Evolutionary conservation across 129 eudicot genomes (phyloP), one percentile per base, ranked within the genome.

Genomic region (Artemisia argyi): DNA sequence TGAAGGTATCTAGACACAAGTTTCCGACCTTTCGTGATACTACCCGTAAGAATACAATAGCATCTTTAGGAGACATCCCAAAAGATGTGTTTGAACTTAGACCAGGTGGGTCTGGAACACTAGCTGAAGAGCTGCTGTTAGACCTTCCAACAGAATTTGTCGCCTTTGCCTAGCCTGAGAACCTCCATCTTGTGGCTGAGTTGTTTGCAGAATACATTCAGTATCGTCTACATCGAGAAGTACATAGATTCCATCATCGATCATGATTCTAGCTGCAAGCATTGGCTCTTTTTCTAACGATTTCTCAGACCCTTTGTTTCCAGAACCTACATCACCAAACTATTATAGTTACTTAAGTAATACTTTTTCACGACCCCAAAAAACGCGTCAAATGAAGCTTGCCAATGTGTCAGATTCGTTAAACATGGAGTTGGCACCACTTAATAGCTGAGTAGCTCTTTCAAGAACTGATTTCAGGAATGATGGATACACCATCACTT

Each of bases 151-250:
- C 5, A 89, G 84, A 51, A 87, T 75, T 69, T 86, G 88, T 70
- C 95, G 88, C 79, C 80, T 87, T 71, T 81, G 88, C 54, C 87
- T 83, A 26, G 91, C 86, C 69, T 83, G 86, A 73, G 79, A 67
- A 51, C 95, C 96, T 6, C 96, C 96, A 79, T 89, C 98, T 72
- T 82, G 95, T 39, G 91, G 89, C 49, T 88, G 92, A 79, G 80
- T 68, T 50, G 73, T 85, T 62, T 83, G 86, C 50, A 89, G 74
- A 55, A 87, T 73, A 39, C 98, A 87, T 77, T 93, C 92, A 18
- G 89, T 87, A 73, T 93, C 98, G 56, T 93, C 98, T 7, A 93
- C 92, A 54, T 93, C 95, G 15, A 93, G 80, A 48, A 93, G 96
- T 42, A 93, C 87, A 63, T 71, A 75, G 28, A 89, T 77, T 12